Evolutionary conservation across 331 rosid genomes (phyloP).

Genomic region (Quercus tomentella): DNA sequence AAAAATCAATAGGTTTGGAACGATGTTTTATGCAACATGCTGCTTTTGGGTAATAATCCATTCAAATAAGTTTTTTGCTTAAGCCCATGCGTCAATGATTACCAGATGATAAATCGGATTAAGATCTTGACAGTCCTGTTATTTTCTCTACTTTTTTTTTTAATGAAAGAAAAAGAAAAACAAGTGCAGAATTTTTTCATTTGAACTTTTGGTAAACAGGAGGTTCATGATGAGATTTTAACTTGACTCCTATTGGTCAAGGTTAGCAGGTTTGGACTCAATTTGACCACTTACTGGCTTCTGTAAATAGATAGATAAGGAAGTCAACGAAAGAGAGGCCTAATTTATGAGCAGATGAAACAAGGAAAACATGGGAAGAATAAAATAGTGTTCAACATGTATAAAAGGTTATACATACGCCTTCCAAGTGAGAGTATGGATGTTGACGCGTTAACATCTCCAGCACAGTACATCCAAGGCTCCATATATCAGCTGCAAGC

Average conservation of each 20-base stretch:
- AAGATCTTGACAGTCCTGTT: neutral
- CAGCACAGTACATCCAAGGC: constrained; percentile 96
- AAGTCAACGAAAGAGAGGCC: no score
- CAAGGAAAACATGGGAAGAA: constrained; percentile 6
- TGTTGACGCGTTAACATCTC: constrained; percentile 75
- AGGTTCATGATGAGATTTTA: neutral
- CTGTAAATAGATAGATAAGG: neutral
- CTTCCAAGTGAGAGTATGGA: constrained; percentile 82
- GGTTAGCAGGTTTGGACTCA: neutral
- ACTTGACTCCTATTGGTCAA: no score
- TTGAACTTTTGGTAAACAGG: neutral
- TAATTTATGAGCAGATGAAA: neutral
- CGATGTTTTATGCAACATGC: neutral
- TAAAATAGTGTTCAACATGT: neutral
- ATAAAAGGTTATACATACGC: constrained; percentile 38
- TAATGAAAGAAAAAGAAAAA: neutral
- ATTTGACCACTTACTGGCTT: neutral
- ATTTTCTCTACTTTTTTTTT: neutral
- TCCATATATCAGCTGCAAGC: constrained; percentile 96
- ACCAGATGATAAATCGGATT: neutral
- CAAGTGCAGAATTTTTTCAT: neutral
- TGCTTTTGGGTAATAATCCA: neutral
- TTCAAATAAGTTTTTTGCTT: neutral
- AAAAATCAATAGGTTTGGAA: neutral
- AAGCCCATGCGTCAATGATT: neutral